A percentile compares a stretch with the other conserved stretches of the same genome.
phyloP scores from a whole-genome alignment of 169 alveolate genomes.

The Perkinsus marinus region DNA sequence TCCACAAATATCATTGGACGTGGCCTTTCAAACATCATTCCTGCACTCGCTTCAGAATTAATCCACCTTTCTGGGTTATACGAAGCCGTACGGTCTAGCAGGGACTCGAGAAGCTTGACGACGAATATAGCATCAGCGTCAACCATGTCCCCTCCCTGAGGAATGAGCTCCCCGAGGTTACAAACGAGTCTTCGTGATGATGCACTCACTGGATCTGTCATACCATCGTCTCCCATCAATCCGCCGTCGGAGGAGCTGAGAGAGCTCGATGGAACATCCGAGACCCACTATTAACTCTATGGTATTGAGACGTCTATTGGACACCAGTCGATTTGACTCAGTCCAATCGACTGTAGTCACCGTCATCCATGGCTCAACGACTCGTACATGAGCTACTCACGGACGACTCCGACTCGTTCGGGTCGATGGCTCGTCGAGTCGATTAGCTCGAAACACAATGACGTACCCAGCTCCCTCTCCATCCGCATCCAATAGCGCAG shows the following conservation, averaged over 20 bases:
- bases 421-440: too few relatives aligned
- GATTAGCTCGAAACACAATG: too few relatives aligned
- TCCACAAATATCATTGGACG: background rate
- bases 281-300: too few relatives aligned
- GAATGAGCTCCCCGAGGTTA: background rate
- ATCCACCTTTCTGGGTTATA: too few relatives aligned
- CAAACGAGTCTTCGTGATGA: too few relatives aligned
- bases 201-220: background rate
- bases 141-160: background rate
- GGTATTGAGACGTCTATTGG: too few relatives aligned
- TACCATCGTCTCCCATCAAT: background rate
- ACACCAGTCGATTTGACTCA: too few relatives aligned
- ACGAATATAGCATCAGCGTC: background rate
- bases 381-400: too few relatives aligned
- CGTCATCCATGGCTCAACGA: too few relatives aligned
- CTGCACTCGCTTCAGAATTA: background rate
- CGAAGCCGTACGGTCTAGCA: background rate
- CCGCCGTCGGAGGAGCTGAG: background rate
- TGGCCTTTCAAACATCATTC: background rate
- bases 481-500: background rate
- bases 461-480: background rate
- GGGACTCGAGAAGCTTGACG: background rate
- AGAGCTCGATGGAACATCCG: too few relatives aligned
- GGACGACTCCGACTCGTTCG: too few relatives aligned
- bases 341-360: too few relatives aligned